These are phyloP conservation scores for Saccharomyces pastorianus DNA, from an alignment of 1,139 yeast genomes.

Conservation along the genomic window DNA sequence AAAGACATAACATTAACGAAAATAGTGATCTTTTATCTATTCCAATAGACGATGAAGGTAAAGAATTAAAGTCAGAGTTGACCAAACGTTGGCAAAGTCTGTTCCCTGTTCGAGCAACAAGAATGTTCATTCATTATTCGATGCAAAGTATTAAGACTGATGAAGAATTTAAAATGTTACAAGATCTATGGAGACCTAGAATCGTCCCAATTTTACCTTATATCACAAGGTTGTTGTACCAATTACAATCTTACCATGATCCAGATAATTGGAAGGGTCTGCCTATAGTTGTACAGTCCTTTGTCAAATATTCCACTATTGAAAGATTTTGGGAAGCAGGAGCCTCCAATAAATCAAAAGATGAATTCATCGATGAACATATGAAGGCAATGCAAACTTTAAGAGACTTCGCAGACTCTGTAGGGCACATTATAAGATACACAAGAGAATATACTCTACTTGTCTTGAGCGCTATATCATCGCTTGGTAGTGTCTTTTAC, in stretches of 20 bases:
- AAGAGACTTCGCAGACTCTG: constrained; percentile 94
- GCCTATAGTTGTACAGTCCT: constrained; percentile 83
- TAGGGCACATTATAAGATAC: constrained; percentile 92
- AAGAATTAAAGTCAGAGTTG: constrained; percentile 59
- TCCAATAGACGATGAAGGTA: constrained; percentile 88
- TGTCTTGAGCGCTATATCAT: constrained; percentile 83
- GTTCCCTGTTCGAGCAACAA: constrained; percentile 91
- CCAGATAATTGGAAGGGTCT: constrained; percentile 84
- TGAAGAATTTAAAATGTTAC: constrained; percentile 62
- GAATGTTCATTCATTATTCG: constrained; percentile 89
- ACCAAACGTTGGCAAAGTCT: constrained; percentile 90
- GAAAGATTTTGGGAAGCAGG: constrained; percentile 99
- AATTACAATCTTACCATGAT: constrained; percentile 89
- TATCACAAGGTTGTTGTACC: constrained; percentile 75
- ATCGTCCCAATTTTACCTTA: constrained; percentile 88
- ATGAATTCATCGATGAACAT: constrained; percentile 88
- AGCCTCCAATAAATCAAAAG: constrained; percentile 86
- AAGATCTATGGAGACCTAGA: constrained; percentile 85
- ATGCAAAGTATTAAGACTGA: constrained; percentile 81
- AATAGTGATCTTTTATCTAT: constrained; percentile 66
- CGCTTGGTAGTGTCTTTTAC: constrained; percentile 80
- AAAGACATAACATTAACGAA: constrained; percentile 71
- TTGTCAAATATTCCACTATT: constrained; percentile 77
- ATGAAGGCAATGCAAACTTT: constrained; percentile 89
- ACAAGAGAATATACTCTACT: constrained; percentile 92